Evolutionary conservation across 2,329 filamentous ascomycete genomes (phyloP).

Genomic region (Westerdykella aurantiaca): DNA sequence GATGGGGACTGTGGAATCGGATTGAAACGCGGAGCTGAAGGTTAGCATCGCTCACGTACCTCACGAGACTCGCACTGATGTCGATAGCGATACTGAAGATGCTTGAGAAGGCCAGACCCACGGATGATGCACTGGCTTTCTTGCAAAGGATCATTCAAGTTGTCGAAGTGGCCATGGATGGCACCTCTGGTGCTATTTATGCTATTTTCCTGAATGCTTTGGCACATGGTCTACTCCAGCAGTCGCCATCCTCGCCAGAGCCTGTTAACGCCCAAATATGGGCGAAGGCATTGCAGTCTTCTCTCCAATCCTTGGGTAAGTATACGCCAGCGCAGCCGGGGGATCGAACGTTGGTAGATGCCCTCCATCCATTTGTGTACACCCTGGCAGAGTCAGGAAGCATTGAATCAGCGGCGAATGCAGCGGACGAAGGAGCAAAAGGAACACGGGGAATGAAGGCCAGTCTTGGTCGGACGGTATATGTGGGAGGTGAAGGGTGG

Average conservation of each 20-base stretch:
- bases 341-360: constrained; percentile 86
- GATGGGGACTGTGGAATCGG: constrained; percentile 89
- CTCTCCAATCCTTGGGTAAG: constrained; percentile 57
- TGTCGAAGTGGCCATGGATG: constrained; percentile 67
- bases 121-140: constrained; percentile 55
- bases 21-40: constrained; percentile 79
- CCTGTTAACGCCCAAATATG: constrained; percentile 49
- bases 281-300: constrained; percentile 64
- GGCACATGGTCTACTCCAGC: constrained; percentile 58
- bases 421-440: constrained; percentile 69
- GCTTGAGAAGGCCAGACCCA: constrained; percentile 40
- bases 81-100: constrained; percentile 38
- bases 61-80: constrained; percentile 18
- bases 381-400: constrained; percentile 60
- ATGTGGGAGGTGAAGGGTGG: constrained; percentile 70
- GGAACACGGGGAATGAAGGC: constrained; percentile 89
- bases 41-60: constrained; percentile 32
- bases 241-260: constrained; percentile 44
- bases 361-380: constrained; percentile 80
- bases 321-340: constrained; percentile 89
- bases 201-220: constrained; percentile 89
- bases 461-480: constrained; percentile 76
- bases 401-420: constrained; percentile 66
- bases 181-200: constrained; percentile 69
- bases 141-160: constrained; percentile 56